phyloP scores from a whole-genome alignment of 495 filamentous ascomycete species.

The Staphylotrichum tortipilum region DNA sequence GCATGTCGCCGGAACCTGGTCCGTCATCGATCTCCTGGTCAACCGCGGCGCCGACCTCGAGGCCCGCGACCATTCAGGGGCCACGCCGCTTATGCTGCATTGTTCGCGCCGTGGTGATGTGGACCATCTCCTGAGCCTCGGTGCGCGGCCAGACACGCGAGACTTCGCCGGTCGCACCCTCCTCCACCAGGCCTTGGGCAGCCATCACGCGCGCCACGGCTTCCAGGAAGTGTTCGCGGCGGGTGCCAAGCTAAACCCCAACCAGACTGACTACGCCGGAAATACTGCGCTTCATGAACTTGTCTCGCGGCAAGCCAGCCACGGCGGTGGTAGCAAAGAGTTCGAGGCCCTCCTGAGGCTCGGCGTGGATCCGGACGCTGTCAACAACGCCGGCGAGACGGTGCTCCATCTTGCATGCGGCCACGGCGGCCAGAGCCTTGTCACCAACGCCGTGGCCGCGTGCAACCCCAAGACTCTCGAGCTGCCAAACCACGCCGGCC shows the following conservation, averaged over 20 bases:
- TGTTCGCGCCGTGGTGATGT: neutral
- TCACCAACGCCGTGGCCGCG: neutral
- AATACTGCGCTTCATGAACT: conserved; percentile 11
- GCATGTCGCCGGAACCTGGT: neutral
- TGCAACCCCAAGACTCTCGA: conserved; percentile 1
- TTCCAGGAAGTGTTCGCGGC: neutral
- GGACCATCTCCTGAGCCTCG: neutral
- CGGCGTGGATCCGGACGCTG: conserved; percentile 9
- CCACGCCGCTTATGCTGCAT: conserved; percentile 11
- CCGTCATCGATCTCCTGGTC: conserved; percentile 3
- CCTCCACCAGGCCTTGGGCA: neutral
- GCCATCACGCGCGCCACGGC: neutral
- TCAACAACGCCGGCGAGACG: conserved; percentile 4
- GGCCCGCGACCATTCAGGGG: conserved; percentile 11
- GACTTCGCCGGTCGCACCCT: conserved; percentile 9
- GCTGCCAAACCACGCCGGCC: conserved; percentile 2
- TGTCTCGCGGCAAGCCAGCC: neutral
- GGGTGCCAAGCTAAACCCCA: neutral
- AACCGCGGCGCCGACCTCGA: conserved; percentile 15
- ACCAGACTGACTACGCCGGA: conserved; percentile 4
- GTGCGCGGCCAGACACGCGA: conserved; percentile 6
- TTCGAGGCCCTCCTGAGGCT: neutral
- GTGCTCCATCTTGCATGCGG: conserved; percentile 20
- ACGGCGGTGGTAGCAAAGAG: neutral
- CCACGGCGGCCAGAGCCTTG: neutral